Evolutionary conservation across 768 basidiomycete species (phyloP), one percentile per base, ranked within the genome.

Genomic region (Coprinopsis marcescibilis): DNA sequence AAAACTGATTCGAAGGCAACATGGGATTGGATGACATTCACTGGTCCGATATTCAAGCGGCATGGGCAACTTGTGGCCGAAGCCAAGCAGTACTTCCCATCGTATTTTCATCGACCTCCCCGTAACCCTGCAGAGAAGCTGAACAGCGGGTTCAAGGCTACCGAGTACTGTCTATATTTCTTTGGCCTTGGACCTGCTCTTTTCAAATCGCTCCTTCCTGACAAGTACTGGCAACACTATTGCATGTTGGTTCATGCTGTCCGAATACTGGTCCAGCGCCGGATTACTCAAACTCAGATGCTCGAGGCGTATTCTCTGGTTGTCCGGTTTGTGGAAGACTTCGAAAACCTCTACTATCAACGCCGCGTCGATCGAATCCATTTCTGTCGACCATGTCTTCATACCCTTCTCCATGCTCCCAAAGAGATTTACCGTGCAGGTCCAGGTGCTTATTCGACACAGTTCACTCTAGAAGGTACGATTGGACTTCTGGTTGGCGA

Each of bases 401-500:
- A 50, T 33, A 19, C 51, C 57, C 41, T 63, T 50, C 44, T 63
- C 57, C 56, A 56, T 57, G 5, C 47, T 49, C 15, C 57, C 59
- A 12, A 30, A 19, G 39, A 61, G 37, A 1, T 48, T 53, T 4
- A 24, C 27, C 11, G 43, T 57, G n/a, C 17, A 56, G 13, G 39
- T 40, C 32, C 53, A 43, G 2, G 26, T 29, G 10, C 50, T 55
- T 24, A 37, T 46, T 36, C 19, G 13, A 13, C 20, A 17, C 39
- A 15, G 44, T 43, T 10, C 60, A 67, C 17, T 65, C 56, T 52
- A 64, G 70, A 54, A 21, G 43, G 55, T 1, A 52, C 51, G 0
- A 67, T 67, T 49, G 63, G 64, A 13, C 51, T 61, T 45, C 51
- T 68, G 2, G 57, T 52, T 3, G 41, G 53, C 19, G 60, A 67